Conservation (phyloP, 345 rosid species). For the Raphanus sativus region DNA sequence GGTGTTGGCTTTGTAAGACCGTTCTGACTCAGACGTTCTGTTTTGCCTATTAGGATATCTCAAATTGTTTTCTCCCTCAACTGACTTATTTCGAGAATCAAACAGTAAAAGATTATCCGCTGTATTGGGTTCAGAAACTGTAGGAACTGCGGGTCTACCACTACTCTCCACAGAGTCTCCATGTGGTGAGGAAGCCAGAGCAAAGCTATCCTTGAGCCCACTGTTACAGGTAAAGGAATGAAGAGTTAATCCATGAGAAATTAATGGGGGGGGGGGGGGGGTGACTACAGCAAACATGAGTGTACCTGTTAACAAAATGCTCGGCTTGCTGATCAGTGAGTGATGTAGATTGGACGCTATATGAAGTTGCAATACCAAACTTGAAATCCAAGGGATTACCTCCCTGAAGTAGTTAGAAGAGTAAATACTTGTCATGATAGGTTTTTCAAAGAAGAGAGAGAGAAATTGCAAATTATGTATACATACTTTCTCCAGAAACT, state of each 20-base stretch:
- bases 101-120: slow-evolving; percentile 85
- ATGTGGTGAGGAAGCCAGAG: slow-evolving; percentile 86
- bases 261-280: background rate
- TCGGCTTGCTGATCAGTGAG: slow-evolving; percentile 76
- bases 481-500: slow-evolving; percentile 96
- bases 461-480: slow-evolving; percentile 6
- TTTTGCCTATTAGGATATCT: slow-evolving; percentile 56
- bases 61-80: slow-evolving; percentile 53
- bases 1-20: slow-evolving; percentile 65
- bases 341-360: slow-evolving; percentile 95
- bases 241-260: slow-evolving; percentile 31
- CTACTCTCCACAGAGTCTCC: slow-evolving; percentile 98
- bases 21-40: slow-evolving; percentile 58
- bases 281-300: slow-evolving; percentile 27
- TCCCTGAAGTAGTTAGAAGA: slow-evolving; percentile 58
- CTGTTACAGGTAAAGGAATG: slow-evolving; percentile 46
- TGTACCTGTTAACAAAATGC: slow-evolving; percentile 80
- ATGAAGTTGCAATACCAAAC: slow-evolving; percentile 72
- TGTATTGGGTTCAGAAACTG: slow-evolving; percentile 79
- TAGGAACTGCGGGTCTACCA: slow-evolving; percentile 73
- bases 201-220: slow-evolving; percentile 95
- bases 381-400: slow-evolving; percentile 99
- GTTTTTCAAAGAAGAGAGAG: background rate
- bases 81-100: slow-evolving; percentile 76
- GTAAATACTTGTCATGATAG: slow-evolving; percentile 16